These are phyloP conservation scores for Fusarium nematophilum DNA, from an alignment of 2,329 filamentous ascomycete species.

Conservation along the genomic window DNA sequence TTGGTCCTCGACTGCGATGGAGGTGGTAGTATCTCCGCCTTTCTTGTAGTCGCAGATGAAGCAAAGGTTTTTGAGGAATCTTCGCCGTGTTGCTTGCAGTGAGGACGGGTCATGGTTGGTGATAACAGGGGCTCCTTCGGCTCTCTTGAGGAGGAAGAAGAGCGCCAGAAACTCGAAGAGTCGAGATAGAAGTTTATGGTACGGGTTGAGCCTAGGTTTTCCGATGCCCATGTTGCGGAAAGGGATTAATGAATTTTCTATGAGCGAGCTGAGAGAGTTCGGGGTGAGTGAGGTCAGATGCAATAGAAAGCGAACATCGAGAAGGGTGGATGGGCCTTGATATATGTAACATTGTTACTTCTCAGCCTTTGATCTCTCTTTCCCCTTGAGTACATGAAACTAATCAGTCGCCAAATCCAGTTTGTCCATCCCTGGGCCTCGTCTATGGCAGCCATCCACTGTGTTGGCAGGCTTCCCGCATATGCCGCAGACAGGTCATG, in stretches of 20 bases:
- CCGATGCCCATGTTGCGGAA: constrained; percentile 16
- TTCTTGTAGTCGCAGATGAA: constrained; percentile 60
- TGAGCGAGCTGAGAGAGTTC: not conserved
- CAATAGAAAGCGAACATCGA: too few species aligned
- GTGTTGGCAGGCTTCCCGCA: constrained; percentile 20
- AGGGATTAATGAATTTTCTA: not conserved
- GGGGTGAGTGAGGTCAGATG: not conserved
- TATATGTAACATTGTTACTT: too few species aligned
- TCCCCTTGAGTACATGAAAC: too few species aligned
- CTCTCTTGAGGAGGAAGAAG: constrained; percentile 23
- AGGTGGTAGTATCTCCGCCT: constrained; percentile 58
- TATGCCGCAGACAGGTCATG: constrained; percentile 6
- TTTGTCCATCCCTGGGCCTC: too few species aligned
- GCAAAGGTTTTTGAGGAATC: constrained; percentile 54
- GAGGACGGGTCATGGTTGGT: not conserved
- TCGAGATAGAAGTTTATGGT: constrained; percentile 28
- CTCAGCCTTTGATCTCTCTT: too few species aligned
- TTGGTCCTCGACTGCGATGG: constrained; percentile 55
- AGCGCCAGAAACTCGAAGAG: constrained; percentile 39
- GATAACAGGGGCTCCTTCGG: constrained; percentile 22
- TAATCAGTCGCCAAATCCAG: too few species aligned
- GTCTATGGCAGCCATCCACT: not conserved
- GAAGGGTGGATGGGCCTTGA: not conserved
- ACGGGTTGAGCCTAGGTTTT: constrained; percentile 26
- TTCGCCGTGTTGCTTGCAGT: constrained; percentile 18